Conservation (phyloP, 2,329 filamentous ascomycete genomes). For the Fusarium domesticum region DNA sequence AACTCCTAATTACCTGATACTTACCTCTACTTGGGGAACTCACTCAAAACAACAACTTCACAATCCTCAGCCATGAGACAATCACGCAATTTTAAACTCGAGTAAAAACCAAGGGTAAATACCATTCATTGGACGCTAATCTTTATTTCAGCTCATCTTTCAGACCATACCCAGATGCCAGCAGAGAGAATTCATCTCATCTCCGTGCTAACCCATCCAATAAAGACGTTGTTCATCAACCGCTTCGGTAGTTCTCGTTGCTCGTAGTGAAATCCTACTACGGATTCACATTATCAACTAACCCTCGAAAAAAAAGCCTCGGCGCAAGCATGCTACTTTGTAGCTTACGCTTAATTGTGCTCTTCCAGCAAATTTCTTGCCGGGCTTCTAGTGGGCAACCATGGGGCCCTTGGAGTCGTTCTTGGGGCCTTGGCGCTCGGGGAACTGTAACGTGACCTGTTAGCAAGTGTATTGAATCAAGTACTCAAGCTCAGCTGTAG, state of each 20-base stretch:
- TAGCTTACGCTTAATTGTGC: slow-evolving; percentile 6
- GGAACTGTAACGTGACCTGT: slow-evolving; percentile 39
- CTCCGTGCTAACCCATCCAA: slow-evolving; percentile 2
- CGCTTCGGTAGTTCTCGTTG: slow-evolving; percentile 10
- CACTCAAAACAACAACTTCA: too few species aligned
- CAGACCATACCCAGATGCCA: slow-evolving; percentile 13
- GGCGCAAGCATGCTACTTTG: slow-evolving; percentile 7
- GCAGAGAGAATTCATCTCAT: slow-evolving; percentile 6
- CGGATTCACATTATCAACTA: not conserved
- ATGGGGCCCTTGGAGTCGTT: slow-evolving; percentile 51
- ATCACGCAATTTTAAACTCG: too few species aligned
- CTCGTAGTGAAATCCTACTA: slow-evolving; percentile 5
- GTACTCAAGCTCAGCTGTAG: not conserved
- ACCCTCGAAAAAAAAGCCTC: slow-evolving; percentile 1
- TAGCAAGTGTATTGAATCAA: not conserved
- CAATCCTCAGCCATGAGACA: too few species aligned
- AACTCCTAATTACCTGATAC: too few species aligned
- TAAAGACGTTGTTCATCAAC: slow-evolving; percentile 10
- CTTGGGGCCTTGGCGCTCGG: slow-evolving; percentile 49
- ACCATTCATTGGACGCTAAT: slow-evolving; percentile 16
- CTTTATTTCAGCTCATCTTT: slow-evolving; percentile 20
- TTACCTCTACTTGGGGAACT: too few species aligned
- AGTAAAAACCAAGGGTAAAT: slow-evolving; percentile 13
- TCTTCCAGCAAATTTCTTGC: not conserved
- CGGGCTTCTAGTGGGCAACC: slow-evolving; percentile 39